Percentiles rank a stretch among this genome's conserved stretches.
These are phyloP conservation scores for Niveomyces coronatus DNA, from an alignment of 2,329 filamentous ascomycete species.

Conservation along the genomic window DNA sequence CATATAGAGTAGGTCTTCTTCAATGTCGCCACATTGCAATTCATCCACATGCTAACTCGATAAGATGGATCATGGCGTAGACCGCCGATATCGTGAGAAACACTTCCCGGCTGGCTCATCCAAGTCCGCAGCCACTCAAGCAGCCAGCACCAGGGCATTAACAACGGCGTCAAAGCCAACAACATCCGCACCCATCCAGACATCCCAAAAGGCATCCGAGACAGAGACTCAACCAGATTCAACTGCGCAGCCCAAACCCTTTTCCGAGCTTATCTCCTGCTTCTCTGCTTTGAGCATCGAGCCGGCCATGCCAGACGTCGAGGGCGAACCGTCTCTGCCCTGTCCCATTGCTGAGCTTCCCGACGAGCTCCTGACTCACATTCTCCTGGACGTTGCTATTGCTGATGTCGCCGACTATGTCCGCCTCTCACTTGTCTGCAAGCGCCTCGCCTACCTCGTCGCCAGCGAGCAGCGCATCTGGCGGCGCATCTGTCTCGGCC, in stretches of 20 bases:
- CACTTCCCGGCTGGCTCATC: conserved; percentile 58
- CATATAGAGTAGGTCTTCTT: conserved; percentile 57
- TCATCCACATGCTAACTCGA: conserved; percentile 7
- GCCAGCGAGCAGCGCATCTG: conserved; percentile 78
- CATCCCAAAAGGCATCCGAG: conserved; percentile 34
- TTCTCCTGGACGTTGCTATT: conserved; percentile 62
- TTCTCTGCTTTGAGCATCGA: conserved; percentile 65
- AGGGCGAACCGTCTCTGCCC: conserved; percentile 61
- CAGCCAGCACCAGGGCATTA: conserved; percentile 14
- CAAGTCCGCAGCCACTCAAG: conserved; percentile 27
- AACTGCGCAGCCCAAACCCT: conserved; percentile 35
- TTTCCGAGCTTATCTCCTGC: conserved; percentile 61
- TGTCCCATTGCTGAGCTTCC: conserved; percentile 72
- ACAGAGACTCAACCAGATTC: conserved; percentile 23
- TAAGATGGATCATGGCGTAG: conserved; percentile 74
- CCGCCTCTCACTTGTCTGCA: conserved; percentile 72
- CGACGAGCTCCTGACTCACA: conserved; percentile 73
- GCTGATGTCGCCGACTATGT: conserved; percentile 67
- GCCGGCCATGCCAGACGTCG: conserved; percentile 54
- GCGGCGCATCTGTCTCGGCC: conserved; percentile 61
- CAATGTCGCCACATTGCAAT: background rate
- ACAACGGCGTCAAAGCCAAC: too few relatives aligned
- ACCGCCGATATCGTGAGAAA: conserved; percentile 81
- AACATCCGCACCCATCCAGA: conserved; percentile 19
- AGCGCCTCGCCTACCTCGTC: conserved; percentile 75